These are phyloP conservation scores for Hanseniaspora guilliermondii DNA, from an alignment of 805 yeast species.

Conservation along the genomic window DNA sequence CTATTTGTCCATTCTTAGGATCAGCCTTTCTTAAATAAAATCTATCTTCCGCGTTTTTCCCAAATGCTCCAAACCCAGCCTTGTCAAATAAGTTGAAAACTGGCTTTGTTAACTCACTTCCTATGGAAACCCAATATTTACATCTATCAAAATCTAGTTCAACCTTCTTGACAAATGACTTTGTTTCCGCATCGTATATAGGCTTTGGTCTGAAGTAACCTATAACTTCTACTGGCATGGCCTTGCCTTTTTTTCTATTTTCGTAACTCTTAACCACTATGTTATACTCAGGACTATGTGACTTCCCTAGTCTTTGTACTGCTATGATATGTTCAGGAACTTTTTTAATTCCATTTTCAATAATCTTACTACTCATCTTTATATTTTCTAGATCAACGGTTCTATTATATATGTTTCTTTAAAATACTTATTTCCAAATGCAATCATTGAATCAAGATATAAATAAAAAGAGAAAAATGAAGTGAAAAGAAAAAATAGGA, in stretches of 20 bases:
- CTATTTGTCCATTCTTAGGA: constrained; percentile 8
- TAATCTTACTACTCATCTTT: not conserved
- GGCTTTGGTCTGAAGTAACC: constrained; percentile 89
- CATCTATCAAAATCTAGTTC: constrained; percentile 74
- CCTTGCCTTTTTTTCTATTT: constrained; percentile 46
- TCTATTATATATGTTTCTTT: too few relatives aligned
- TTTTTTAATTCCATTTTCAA: not conserved
- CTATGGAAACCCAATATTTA: constrained; percentile 94
- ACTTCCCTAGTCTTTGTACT: constrained; percentile 85
- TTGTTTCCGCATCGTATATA: constrained; percentile 42
- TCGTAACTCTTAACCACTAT: constrained; percentile 66
- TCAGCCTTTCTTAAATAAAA: constrained; percentile 5
- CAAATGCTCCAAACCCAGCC: constrained; percentile 41
- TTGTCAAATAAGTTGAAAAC: constrained; percentile 65
- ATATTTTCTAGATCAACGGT: not conserved
- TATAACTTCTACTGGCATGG: constrained; percentile 88
- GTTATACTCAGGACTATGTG: constrained; percentile 75
- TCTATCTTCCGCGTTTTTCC: constrained; percentile 19
- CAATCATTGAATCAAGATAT: too few relatives aligned
- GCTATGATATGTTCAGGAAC: constrained; percentile 41
- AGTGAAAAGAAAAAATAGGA: not conserved
- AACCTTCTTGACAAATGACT: constrained; percentile 43
- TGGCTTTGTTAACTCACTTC: constrained; percentile 84
- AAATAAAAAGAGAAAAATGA: too few relatives aligned
- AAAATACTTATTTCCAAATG: too few relatives aligned